phyloP scores from a whole-genome alignment of 805 yeast genomes.

The Ogataea chonburiensis region DNA sequence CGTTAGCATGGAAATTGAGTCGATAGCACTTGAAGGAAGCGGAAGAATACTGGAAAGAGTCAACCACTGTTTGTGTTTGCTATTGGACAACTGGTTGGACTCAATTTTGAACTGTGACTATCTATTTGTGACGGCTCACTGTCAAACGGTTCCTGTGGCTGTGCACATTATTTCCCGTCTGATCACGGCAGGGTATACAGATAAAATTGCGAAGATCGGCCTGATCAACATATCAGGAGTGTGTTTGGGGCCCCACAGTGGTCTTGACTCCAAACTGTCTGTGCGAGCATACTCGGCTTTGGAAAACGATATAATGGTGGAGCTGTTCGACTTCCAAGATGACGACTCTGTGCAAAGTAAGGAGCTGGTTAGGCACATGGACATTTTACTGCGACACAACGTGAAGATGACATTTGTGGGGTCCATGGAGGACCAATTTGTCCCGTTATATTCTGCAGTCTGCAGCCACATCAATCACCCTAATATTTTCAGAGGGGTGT shows the following conservation, averaged over 20 bases:
- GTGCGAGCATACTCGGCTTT: conserved; percentile 82
- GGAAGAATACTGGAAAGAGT: conserved; percentile 86
- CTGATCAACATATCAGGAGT: conserved; percentile 90
- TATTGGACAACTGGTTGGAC: conserved; percentile 68
- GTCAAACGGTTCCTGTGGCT: conserved; percentile 92
- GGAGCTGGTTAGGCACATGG: conserved; percentile 65
- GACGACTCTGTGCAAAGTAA: conserved; percentile 67
- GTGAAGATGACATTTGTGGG: conserved; percentile 82
- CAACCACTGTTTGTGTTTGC: conserved; percentile 62
- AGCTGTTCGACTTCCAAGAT: conserved; percentile 84
- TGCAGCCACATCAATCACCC: conserved; percentile 83
- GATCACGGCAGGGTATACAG: conserved; percentile 55
- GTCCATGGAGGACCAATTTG: conserved; percentile 84
- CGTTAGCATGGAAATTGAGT: conserved; percentile 56
- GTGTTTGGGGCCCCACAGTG: conserved; percentile 87
- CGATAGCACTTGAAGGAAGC: conserved; percentile 88
- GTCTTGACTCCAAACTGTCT: conserved; percentile 76
- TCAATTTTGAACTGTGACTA: conserved; percentile 64
- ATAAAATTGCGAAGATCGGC: conserved; percentile 57
- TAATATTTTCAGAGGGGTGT: conserved; percentile 79
- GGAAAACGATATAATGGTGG: conserved; percentile 82
- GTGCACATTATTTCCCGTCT: conserved; percentile 56
- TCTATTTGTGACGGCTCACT: conserved; percentile 82
- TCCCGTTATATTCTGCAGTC: conserved; percentile 86
- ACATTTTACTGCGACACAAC: conserved; percentile 63